Conservation (phyloP, 495 filamentous ascomycete species). For the Aspergillus bridgeri region DNA sequence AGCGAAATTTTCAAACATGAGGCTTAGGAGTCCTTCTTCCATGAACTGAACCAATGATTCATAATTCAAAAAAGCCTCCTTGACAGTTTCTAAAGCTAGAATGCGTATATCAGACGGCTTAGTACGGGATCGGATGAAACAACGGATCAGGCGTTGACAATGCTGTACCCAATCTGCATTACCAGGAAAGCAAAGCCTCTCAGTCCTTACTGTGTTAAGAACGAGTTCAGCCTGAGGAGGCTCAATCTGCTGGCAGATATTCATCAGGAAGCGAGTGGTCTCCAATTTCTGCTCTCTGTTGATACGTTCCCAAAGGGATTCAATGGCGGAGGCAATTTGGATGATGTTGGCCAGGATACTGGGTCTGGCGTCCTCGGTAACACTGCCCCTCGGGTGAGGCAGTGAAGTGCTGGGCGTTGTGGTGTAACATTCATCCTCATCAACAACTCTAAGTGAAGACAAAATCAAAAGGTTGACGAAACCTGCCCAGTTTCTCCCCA, state of each 20-base stretch:
- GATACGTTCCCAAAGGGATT: slow-evolving; percentile 42
- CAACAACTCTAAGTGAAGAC: slow-evolving; percentile 60
- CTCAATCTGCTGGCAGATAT: slow-evolving; percentile 37
- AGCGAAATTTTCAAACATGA: slow-evolving; percentile 42
- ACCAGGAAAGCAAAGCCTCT: slow-evolving; percentile 66
- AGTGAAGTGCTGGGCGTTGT: slow-evolving; percentile 22
- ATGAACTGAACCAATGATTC: slow-evolving; percentile 35
- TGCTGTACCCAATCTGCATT: slow-evolving; percentile 64
- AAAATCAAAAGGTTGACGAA: slow-evolving; percentile 51
- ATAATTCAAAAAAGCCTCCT: slow-evolving; percentile 58
- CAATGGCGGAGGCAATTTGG: slow-evolving; percentile 38
- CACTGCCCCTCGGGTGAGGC: slow-evolving; percentile 18
- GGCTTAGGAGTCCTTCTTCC: slow-evolving; percentile 35
- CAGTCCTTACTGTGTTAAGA: slow-evolving; percentile 34
- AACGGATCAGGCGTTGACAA: slow-evolving; percentile 56
- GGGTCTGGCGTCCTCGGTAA: slow-evolving; percentile 36
- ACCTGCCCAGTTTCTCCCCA: slow-evolving; percentile 33
- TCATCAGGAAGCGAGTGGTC: slow-evolving; percentile 37
- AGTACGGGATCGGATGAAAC: slow-evolving; percentile 61
- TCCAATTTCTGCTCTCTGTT: slow-evolving; percentile 37
- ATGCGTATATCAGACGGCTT: slow-evolving; percentile 66
- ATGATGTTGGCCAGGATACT: slow-evolving; percentile 39
- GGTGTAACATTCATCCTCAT: slow-evolving; percentile 22
- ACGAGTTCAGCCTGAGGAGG: slow-evolving; percentile 43
- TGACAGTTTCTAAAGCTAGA: slow-evolving; percentile 62